These are phyloP conservation scores for Lentinula lateritia DNA, from an alignment of 768 basidiomycete species.

Conservation along the genomic window DNA sequence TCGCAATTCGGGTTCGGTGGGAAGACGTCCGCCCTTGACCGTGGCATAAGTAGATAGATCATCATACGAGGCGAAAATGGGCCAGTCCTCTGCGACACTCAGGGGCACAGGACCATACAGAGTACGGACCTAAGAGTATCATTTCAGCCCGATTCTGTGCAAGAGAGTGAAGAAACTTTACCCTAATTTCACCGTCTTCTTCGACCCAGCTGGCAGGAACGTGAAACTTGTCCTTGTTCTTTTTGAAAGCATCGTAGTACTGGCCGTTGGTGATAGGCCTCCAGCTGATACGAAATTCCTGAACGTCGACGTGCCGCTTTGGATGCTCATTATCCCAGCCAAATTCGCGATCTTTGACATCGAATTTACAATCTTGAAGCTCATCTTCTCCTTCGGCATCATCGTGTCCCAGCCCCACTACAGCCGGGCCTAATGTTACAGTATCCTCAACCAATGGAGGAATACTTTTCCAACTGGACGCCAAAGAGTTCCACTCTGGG, in stretches of 20 bases:
- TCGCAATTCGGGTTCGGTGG: slow-evolving; percentile 84
- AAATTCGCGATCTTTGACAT: slow-evolving; percentile 58
- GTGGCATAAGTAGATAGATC: slow-evolving; percentile 76
- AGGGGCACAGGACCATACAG: slow-evolving; percentile 82
- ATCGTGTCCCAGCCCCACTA: slow-evolving; percentile 71
- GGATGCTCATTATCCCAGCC: slow-evolving; percentile 97
- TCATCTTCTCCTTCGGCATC: slow-evolving; percentile 73
- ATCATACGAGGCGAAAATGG: slow-evolving; percentile 72
- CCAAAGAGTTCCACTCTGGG: slow-evolving; percentile 65
- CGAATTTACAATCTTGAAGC: slow-evolving; percentile 21
- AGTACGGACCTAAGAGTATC: slow-evolving; percentile 63
- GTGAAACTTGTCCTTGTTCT: slow-evolving; percentile 27
- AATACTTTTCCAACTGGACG: slow-evolving; percentile 41
- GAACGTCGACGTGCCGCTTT: slow-evolving; percentile 50
- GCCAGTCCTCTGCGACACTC: slow-evolving; percentile 79
- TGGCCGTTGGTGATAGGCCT: slow-evolving; percentile 87
- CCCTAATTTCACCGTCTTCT: slow-evolving; percentile 42
- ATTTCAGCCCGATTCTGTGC: background rate
- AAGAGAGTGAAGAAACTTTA: slow-evolving; percentile 19
- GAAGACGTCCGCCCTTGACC: slow-evolving; percentile 88
- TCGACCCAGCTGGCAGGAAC: slow-evolving; percentile 75
- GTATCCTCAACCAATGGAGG: slow-evolving; percentile 37
- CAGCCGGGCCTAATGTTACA: slow-evolving; percentile 53
- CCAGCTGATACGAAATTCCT: slow-evolving; percentile 73
- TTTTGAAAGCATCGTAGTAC: slow-evolving; percentile 61